A percentile compares a stretch with the other conserved stretches of the same genome.
Evolutionary conservation across 208 protist species (phyloP).

Genomic region (Leishmania martiniquensis): DNA sequence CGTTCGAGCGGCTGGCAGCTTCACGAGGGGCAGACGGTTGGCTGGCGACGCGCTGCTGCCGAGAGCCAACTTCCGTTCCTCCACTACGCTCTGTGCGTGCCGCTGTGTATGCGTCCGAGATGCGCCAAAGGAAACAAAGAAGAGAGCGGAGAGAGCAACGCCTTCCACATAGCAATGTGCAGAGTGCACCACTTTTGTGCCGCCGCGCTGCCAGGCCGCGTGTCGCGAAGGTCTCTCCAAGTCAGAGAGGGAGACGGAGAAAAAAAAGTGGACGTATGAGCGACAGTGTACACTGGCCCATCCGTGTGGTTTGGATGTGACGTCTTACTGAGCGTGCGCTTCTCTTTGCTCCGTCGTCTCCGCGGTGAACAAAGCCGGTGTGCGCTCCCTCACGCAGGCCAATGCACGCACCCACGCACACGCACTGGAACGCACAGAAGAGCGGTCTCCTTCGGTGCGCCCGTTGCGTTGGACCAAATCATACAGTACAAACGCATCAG

Average conservation of each 20-base stretch:
- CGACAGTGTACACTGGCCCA: no score
- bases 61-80: neutral
- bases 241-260: slow-evolving; percentile 8
- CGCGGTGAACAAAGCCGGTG: neutral
- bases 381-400: neutral
- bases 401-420: neutral
- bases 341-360: neutral
- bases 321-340: neutral
- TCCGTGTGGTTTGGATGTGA: neutral
- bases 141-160: neutral
- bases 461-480: neutral
- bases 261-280: neutral
- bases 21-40: neutral
- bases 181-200: neutral
- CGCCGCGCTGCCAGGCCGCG: neutral
- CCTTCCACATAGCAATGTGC: neutral
- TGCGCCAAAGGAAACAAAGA: neutral
- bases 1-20: neutral
- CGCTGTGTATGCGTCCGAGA: neutral
- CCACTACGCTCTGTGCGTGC: neutral
- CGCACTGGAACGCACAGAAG: neutral
- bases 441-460: neutral
- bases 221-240: slow-evolving; percentile 1
- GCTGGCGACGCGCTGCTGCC: neutral
- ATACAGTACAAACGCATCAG: no score